phyloP scores from a whole-genome alignment of 2,329 filamentous ascomycete genomes.

The Clonostachys rosea region DNA sequence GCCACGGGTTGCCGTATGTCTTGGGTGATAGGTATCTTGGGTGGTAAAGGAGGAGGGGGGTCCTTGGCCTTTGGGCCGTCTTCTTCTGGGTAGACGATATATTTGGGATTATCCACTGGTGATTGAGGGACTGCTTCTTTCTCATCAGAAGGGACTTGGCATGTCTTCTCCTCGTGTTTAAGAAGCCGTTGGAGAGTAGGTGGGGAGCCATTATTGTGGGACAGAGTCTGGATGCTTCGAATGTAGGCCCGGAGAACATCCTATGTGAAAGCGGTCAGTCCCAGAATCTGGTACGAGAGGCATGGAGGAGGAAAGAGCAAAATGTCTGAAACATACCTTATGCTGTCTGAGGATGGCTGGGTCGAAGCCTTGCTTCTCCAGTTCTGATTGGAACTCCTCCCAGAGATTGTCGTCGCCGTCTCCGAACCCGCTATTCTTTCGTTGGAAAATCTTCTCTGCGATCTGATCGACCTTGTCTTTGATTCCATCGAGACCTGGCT shows the following conservation, averaged over 20 bases:
- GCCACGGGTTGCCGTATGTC: conserved; percentile 24
- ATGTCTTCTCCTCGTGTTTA: conserved; percentile 28
- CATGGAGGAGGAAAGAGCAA: background rate
- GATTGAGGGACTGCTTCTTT: background rate
- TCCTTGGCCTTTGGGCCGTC: conserved; percentile 19
- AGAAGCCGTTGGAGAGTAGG: conserved; percentile 50
- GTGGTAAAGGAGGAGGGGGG: conserved; percentile 9
- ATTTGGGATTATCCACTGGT: background rate
- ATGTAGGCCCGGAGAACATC: conserved; percentile 58
- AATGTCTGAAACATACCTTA: conserved; percentile 39
- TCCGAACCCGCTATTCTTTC: conserved; percentile 28
- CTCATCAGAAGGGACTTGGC: background rate
- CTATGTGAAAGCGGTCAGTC: conserved; percentile 22
- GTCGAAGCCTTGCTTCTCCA: conserved; percentile 55
- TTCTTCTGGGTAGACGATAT: background rate
- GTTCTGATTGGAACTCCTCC: conserved; percentile 53
- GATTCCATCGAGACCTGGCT: conserved; percentile 43
- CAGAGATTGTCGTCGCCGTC: conserved; percentile 47
- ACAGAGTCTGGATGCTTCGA: conserved; percentile 49
- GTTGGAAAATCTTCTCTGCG: conserved; percentile 43
- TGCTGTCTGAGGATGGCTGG: conserved; percentile 48
- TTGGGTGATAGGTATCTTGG: conserved; percentile 2
- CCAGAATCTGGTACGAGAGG: background rate
- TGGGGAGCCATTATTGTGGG: conserved; percentile 33
- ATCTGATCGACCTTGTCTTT: conserved; percentile 57